Conservation (phyloP, 495 filamentous ascomycete genomes). For the Daldinia decipiens region DNA sequence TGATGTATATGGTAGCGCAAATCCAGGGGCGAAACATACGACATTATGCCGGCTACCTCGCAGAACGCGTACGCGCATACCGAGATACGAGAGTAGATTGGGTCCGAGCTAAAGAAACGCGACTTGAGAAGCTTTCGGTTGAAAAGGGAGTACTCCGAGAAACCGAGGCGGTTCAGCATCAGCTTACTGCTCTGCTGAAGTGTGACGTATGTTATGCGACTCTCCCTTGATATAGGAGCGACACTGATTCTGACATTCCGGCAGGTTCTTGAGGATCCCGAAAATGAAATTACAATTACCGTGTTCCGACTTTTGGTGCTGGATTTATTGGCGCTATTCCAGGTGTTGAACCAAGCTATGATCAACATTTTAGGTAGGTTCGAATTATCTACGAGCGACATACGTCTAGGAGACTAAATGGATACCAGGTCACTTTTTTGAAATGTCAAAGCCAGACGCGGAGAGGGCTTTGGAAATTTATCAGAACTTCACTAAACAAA, state of each 20-base stretch:
- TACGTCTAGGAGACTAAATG: constrained; percentile 23
- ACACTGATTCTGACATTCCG: constrained; percentile 26
- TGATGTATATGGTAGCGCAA: constrained; percentile 70
- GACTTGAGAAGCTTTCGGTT: constrained; percentile 85
- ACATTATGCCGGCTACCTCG: constrained; percentile 88
- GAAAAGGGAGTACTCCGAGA: constrained; percentile 94
- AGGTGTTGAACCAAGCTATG: constrained; percentile 95
- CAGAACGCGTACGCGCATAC: constrained; percentile 82
- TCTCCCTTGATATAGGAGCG: not conserved
- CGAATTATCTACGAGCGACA: constrained; percentile 3
- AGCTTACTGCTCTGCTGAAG: constrained; percentile 84
- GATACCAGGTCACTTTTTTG: constrained; percentile 88
- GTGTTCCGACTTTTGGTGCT: constrained; percentile 94
- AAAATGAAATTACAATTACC: constrained; percentile 96
- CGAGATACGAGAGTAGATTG: constrained; percentile 87
- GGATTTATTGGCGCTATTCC: constrained; percentile 90
- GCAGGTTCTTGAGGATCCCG: constrained; percentile 87
- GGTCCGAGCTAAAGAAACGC: constrained; percentile 82
- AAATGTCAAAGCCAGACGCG: constrained; percentile 95
- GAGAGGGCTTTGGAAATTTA: constrained; percentile 93
- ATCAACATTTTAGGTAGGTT: constrained; percentile 93
- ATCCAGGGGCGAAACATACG: constrained; percentile 95
- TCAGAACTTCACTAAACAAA: constrained; percentile 90
- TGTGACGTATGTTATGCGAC: constrained; percentile 77
- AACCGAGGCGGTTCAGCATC: constrained; percentile 89